Percentiles rank a stretch among this genome's conserved stretches.
phyloP scores from a whole-genome alignment of 169 alveolate species.

The Miamiensis avidus region DNA sequence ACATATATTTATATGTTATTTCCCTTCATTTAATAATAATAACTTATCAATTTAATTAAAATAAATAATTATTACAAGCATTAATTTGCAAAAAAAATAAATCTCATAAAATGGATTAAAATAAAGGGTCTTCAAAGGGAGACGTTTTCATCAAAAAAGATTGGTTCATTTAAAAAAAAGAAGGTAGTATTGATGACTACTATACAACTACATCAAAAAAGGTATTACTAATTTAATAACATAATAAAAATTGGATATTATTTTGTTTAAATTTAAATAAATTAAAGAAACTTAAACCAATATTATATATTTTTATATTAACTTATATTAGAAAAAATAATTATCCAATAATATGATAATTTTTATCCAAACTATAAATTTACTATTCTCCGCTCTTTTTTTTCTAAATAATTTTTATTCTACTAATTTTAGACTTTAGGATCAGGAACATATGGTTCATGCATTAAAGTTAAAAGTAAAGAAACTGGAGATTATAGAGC shows the following conservation, averaged over 20 bases:
- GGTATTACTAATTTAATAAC: not conserved
- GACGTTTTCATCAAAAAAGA: constrained; percentile 34
- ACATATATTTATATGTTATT: too few species aligned
- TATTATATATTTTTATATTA: not conserved
- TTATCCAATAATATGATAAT: too few species aligned
- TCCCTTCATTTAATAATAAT: too few species aligned
- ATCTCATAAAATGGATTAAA: not conserved
- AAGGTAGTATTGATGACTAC: constrained; percentile 52
- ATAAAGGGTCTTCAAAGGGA: too few species aligned
- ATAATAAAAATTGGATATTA: not conserved
- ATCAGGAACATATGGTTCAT: constrained; percentile 48
- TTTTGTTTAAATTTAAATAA: not conserved
- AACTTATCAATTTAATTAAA: too few species aligned
- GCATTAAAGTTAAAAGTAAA: constrained; percentile 14
- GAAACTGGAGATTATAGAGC: constrained; percentile 49
- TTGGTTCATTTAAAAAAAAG: constrained; percentile 62
- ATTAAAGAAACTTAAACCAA: not conserved
- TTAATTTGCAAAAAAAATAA: too few species aligned
- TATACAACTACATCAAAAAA: constrained; percentile 37
- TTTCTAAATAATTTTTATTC: not conserved
- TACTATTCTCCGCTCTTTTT: too few species aligned
- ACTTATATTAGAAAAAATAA: too few species aligned
- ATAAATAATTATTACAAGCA: too few species aligned
- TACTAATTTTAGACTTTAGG: constrained; percentile 14
- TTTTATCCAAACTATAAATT: too few species aligned